phyloP scores from a whole-genome alignment of 106 monocot genomes.

The Amphibolis antarctica region DNA sequence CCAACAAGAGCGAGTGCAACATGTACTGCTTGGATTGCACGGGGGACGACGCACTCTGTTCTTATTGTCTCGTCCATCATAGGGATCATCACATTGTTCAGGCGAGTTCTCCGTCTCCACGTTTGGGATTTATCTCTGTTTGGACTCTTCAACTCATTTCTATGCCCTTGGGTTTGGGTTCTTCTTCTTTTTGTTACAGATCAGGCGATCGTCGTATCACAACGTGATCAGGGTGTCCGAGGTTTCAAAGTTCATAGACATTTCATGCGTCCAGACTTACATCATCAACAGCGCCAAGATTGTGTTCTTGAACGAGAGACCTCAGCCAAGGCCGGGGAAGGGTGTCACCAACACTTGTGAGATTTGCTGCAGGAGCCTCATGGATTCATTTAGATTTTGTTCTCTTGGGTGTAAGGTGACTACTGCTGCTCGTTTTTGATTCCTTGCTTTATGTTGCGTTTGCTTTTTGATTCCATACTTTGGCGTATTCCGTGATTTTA shows the following conservation, averaged over 20 bases:
- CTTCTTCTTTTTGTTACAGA: conserved; percentile 20
- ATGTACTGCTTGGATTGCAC: conserved; percentile 89
- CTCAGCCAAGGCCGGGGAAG: conserved; percentile 83
- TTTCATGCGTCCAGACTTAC: conserved; percentile 84
- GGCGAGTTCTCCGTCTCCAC: conserved; percentile 22
- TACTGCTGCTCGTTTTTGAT: no score
- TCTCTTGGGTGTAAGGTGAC: conserved; percentile 93
- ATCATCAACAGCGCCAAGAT: conserved; percentile 97
- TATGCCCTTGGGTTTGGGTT: background rate
- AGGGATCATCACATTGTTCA: conserved; percentile 79
- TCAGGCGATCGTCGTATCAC: conserved; percentile 90
- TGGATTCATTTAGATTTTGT: conserved; percentile 87
- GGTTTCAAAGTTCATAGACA: conserved; percentile 85
- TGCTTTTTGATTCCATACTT: no score
- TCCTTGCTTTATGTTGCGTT: no score
- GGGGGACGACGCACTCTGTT: conserved; percentile 53
- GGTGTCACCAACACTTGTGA: conserved; percentile 89
- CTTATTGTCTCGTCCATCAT: conserved; percentile 70
- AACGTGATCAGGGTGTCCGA: conserved; percentile 94
- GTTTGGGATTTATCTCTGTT: background rate
- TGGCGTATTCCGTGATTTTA: no score
- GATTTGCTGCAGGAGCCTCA: conserved; percentile 66
- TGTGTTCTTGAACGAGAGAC: conserved; percentile 80
- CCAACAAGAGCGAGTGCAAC: conserved; percentile 86
- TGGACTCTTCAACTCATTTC: background rate